Conservation (phyloP, 2,329 filamentous ascomycete species). For the Diaporthe humulicola region DNA sequence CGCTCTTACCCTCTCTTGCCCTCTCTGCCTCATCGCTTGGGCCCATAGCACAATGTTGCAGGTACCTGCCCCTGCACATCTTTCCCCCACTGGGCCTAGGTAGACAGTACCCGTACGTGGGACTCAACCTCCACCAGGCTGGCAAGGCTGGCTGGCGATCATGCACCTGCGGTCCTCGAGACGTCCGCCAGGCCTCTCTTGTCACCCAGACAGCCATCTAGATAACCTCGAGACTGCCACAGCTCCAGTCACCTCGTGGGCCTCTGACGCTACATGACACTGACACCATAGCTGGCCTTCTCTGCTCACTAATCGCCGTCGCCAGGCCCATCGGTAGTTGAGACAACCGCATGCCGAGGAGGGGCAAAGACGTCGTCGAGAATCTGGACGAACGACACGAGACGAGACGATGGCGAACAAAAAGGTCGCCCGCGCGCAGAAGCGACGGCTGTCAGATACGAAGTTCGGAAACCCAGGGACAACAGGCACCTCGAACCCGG, state of each 20-base stretch:
- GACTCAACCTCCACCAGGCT: background rate
- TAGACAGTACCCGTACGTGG: background rate
- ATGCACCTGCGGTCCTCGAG: slow-evolving; percentile 6
- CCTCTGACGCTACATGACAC: background rate
- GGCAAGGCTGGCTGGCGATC: slow-evolving; percentile 26
- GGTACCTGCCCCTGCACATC: background rate
- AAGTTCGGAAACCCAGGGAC: background rate
- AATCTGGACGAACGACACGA: slow-evolving; percentile 12
- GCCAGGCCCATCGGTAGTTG: background rate
- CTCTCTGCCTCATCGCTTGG: background rate
- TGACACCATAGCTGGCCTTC: background rate
- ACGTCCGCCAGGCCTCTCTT: background rate
- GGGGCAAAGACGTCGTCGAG: background rate
- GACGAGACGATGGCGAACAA: background rate
- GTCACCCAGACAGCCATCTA: background rate
- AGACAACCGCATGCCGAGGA: slow-evolving; percentile 5
- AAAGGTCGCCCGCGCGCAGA: background rate
- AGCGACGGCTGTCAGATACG: slow-evolving; percentile 4
- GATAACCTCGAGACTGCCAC: background rate
- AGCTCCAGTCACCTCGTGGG: background rate
- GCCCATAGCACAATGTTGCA: background rate
- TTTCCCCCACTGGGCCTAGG: background rate
- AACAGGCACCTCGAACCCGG: slow-evolving; percentile 3
- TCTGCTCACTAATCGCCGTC: background rate
- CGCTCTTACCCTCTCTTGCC: background rate